Evolutionary conservation across 345 rosid species (phyloP), one percentile per base, ranked within the genome.

Genomic region (Turritis glabra): DNA sequence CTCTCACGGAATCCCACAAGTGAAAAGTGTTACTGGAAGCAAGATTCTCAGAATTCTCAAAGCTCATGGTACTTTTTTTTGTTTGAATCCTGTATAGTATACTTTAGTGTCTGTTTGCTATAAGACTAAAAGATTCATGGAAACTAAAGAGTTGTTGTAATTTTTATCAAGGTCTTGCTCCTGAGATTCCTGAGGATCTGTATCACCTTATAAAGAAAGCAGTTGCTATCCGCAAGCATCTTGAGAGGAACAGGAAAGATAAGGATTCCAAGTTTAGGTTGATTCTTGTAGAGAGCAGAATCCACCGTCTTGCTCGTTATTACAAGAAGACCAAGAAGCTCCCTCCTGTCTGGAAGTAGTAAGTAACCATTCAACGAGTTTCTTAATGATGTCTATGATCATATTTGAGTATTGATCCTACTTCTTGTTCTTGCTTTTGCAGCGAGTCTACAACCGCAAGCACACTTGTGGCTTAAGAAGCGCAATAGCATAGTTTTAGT

Each of bases 401-500:
- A 21, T 48, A 21, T 48, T 21, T 21, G 27, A 21, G 21, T 14
- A 40, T 40, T 40, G 44, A 4, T 40, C 43, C 43, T 38, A 12
- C 17, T 40, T 40, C 5, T 3, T 29, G 53, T 2, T 21, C 40
- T n/a, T 62, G 71, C 29, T 67, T 41, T 41, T 56, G 54, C 74
- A 69, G 74, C 4, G 74, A 69, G 43, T 69, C 74, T 26, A 69
- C 74, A n/a, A 69, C 74, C 1, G 65, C 74, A 40, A 69, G 74
- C 65, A 69, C 74, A 27, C 65, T 69, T 43, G 74, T 69, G 29
- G 65, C 56, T 55, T 69, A 69, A 60, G 70, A 17, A 48, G 54
- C 51, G 12, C 26, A 48, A 10, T 10, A 21, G 25, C 10, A 7
- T 41, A n/a, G 50, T n/a, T 18, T 25, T 43, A 13, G 32, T 27